Conservation (phyloP, 1,139 yeast genomes). For the Pneumocystis murina region DNA sequence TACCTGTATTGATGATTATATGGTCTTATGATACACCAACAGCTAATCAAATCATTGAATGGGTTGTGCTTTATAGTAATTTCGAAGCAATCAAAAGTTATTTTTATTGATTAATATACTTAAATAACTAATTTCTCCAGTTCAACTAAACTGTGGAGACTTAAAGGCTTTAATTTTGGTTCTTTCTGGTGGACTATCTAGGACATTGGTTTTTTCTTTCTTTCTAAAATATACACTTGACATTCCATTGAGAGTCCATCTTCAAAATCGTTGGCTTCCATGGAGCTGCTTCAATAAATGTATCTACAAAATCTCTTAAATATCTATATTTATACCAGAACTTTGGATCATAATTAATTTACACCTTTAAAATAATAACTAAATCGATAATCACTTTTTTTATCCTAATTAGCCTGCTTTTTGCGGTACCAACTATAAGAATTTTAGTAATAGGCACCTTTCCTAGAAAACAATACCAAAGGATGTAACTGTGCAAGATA, state of each 20-base stretch:
- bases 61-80: slow-evolving; percentile 47
- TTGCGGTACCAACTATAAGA: neutral
- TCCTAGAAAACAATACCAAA: slow-evolving; percentile 28
- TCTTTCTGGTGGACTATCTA: slow-evolving; percentile 1
- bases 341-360: neutral
- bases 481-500: slow-evolving; percentile 62
- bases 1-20: slow-evolving; percentile 86
- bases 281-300: neutral
- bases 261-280: neutral
- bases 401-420: slow-evolving; percentile 5
- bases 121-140: neutral
- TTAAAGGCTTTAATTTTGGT: slow-evolving; percentile 17
- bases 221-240: neutral
- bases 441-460: neutral
- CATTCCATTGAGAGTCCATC: neutral
- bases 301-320: slow-evolving; percentile 1
- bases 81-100: slow-evolving; percentile 52
- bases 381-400: slow-evolving; percentile 3
- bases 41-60: slow-evolving; percentile 44
- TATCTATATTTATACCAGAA: neutral
- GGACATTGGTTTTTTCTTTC: neutral
- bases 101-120: neutral
- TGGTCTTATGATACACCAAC: slow-evolving; percentile 87
- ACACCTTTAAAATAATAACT: neutral
- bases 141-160: slow-evolving; percentile 11